Evolutionary conservation across 306 rosid species (phyloP), one percentile per base, ranked within the genome.

Genomic region (Malus sylvestris): DNA sequence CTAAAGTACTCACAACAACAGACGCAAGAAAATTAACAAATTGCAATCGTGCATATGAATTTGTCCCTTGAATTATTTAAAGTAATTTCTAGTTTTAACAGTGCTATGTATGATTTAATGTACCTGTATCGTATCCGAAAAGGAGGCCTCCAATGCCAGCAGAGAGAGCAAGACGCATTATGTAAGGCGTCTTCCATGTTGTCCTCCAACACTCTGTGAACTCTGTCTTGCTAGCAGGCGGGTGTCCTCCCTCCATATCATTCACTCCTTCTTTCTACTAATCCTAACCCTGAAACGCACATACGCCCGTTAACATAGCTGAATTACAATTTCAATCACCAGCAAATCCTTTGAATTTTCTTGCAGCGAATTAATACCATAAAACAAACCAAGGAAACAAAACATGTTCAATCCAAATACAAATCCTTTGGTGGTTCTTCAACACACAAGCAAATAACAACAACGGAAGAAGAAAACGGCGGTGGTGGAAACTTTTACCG

Each of bases 71-170:
- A 63, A 63, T 30, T 8, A 30, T 15, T 6, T 1, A 30, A 27
- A 61, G 3, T 14, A 61, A 2, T 27, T 27, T 3, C 30, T 27
- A 35, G 35, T 61, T 27, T 45, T 40, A 58, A 58, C 14, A 0
- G 30, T 10, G 63, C 0, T 58, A 9, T 58, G 63, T 1, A 58
- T 10, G 6, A 25, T 9, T 58, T 22, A 0, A 13, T 33, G 33
- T 5, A 90, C 97, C 97, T 9, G 98, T 93, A n/a, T 91, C 95
- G 10, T 93, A 93, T 75, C 96, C 98, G 58, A 93, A 93, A 32
- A 93, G 91, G 25, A 93, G 97, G 45, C 97, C 97, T 14, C 96
- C 96, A 33, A 93, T 81, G 68, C 96, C 98, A 15, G 97, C 97
- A 40, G 98, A 89, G 14, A 89, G 45, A 32, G 98, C 98, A 23